Evolutionary conservation across 805 yeast species (phyloP), one percentile per base, ranked within the genome.

Genomic region (Candida montana): DNA sequence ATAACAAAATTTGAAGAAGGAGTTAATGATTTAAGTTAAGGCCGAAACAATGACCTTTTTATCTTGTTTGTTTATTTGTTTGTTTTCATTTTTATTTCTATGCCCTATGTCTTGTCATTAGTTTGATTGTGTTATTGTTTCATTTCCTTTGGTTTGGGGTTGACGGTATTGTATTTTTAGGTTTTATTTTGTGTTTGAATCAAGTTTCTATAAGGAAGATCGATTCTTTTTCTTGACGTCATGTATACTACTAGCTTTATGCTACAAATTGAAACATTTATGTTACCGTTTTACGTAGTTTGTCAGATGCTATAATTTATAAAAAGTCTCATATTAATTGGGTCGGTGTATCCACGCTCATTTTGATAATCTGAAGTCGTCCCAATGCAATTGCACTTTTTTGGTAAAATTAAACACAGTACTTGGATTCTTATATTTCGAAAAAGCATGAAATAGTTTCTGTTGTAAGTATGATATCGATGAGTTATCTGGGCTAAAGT

Each of bases 391-490:
- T 20, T 46, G 49, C 5, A 43, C 18, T 4, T 31, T 7, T 20
- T 24, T 35, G 1, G 39, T 34, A 6, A 37, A 32, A 6, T 26
- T n/a, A 1, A 15, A 12, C 11, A 38, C 18, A 4, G 34, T 18
- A 7, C 36, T 34, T 15, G 18, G 21, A 31, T 40, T 23, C 18
- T 37, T 42, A 19, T 40, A 23, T 23, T 39, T 40, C n/a, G 42
- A 24, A 6, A 48, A 18, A 7, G 33, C 3, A 16, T 41, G 33
- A 19, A 37, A 41, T 11, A 44, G 20, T 21, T 41, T 39, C 9
- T 41, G 46, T 16, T 48, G 48, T 15, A 41, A 21, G 15, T 39
- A 41, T 6, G 42, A 4, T 8, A 43, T 33, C 12, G 46, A 33
- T 3, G 46, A 15, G 7, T 27, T 38, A 7, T 39, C 40, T 11